Evolutionary conservation across 2,329 filamentous ascomycete species (phyloP).

Genomic region (Alternaria burnsii): DNA sequence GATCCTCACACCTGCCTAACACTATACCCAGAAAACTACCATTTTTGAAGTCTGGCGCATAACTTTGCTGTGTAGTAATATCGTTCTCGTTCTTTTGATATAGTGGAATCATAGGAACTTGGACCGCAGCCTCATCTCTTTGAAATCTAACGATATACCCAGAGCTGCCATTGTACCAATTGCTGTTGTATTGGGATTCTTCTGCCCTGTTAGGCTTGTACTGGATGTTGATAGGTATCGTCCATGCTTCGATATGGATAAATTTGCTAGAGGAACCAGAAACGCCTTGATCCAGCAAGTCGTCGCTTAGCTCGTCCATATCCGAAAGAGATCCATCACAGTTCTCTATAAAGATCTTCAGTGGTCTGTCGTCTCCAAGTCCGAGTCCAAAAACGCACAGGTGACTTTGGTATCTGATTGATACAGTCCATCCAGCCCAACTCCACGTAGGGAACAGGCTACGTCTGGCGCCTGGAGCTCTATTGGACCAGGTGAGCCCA

Average conservation of each 20-base stretch:
- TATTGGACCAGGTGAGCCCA: background rate
- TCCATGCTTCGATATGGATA: background rate
- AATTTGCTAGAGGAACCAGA: background rate
- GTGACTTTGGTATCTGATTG: too few species aligned
- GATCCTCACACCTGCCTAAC: background rate
- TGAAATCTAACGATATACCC: background rate
- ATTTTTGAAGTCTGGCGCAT: background rate
- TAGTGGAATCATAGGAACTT: accelerated
- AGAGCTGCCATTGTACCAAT: background rate
- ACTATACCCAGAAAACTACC: background rate
- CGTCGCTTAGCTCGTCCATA: background rate
- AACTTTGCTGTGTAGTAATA: background rate
- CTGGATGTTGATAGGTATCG: background rate
- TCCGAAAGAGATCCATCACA: background rate
- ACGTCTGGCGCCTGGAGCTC: background rate
- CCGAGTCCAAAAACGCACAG: too few species aligned
- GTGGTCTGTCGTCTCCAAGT: background rate
- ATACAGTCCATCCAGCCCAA: background rate
- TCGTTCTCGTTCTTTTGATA: background rate
- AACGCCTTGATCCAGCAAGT: background rate
- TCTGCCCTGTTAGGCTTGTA: too few species aligned
- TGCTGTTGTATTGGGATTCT: background rate
- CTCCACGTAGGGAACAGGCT: background rate
- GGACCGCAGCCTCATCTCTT: accelerated
- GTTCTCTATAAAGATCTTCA: background rate